phyloP scores from a whole-genome alignment of 192 early-diverging fungal genomes.

The Mortierella antarctica region DNA sequence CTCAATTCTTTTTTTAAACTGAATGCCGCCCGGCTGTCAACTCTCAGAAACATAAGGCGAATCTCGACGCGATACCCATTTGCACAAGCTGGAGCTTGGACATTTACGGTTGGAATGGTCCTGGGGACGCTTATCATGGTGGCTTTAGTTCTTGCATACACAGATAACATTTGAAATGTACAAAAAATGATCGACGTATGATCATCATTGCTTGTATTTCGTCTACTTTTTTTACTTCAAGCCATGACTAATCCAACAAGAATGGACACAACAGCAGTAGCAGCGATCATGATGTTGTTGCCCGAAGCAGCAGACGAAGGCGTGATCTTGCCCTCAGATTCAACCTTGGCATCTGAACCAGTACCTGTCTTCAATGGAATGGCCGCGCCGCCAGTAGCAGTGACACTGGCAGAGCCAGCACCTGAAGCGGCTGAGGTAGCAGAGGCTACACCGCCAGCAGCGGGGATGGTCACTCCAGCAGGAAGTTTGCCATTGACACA shows the following conservation, averaged over 20 bases:
- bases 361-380: background rate
- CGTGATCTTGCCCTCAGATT: background rate
- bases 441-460: background rate
- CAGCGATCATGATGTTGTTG: constrained; percentile 22
- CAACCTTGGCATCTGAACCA: constrained; percentile 15
- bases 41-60: constrained; percentile 36
- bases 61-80: constrained; percentile 52
- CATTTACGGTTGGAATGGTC: constrained; percentile 45
- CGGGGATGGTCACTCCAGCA: constrained; percentile 3
- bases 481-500: constrained; percentile 45
- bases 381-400: background rate
- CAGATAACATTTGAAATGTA: background rate
- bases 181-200: background rate
- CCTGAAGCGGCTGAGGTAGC: background rate
- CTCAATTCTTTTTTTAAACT: background rate
- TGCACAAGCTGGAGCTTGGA: constrained; percentile 40
- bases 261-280: constrained; percentile 30
- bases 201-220: background rate
- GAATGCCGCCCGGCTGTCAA: too few relatives aligned
- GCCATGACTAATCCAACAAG: constrained; percentile 24
- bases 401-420: constrained; percentile 4
- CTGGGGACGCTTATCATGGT: constrained; percentile 38
- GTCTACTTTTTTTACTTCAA: background rate
- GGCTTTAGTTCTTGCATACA: constrained; percentile 25
- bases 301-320: constrained; percentile 8